phyloP scores from a whole-genome alignment of 768 basidiomycete species.

The Boletus sp. region DNA sequence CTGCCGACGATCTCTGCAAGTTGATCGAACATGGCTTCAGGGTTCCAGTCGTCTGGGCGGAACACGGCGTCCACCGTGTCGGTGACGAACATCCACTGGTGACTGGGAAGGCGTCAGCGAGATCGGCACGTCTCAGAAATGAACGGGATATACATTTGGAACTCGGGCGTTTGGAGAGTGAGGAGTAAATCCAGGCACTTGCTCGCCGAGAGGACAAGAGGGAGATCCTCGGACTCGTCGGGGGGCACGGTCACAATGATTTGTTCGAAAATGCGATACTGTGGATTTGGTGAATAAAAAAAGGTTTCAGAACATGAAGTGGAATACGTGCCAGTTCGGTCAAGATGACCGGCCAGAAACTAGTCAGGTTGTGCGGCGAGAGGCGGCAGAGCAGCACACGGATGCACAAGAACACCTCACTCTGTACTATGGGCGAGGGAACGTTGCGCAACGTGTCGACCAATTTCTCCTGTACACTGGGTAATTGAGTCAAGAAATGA shows the following conservation, averaged over 20 bases:
- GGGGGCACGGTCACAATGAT: constrained; percentile 65
- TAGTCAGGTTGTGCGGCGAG: constrained; percentile 86
- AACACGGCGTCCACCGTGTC: constrained; percentile 96
- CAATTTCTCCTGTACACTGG: constrained; percentile 94
- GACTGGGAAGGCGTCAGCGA: constrained; percentile 41
- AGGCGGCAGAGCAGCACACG: constrained; percentile 88
- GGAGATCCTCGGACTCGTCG: constrained; percentile 84
- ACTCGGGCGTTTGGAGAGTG: constrained; percentile 93
- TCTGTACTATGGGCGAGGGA: constrained; percentile 80
- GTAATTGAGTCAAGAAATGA: constrained; percentile 84
- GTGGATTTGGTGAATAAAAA: background rate
- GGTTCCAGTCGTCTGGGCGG: constrained; percentile 77
- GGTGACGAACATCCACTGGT: constrained; percentile 99
- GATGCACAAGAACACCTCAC: constrained; percentile 93
- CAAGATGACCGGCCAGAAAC: constrained; percentile 95
- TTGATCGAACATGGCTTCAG: constrained; percentile 89
- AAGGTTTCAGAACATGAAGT: no score
- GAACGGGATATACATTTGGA: constrained; percentile 73
- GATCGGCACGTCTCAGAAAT: background rate
- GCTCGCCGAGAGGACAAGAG: constrained; percentile 82
- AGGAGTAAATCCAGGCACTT: constrained; percentile 94
- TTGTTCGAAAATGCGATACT: constrained; percentile 92
- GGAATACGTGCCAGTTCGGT: constrained; percentile 74
- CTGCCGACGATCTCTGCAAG: constrained; percentile 80
- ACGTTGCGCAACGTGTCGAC: constrained; percentile 87